Evolutionary conservation across 202 grass and related monocot genomes (phyloP).

Genomic region (Carex arenaria): DNA sequence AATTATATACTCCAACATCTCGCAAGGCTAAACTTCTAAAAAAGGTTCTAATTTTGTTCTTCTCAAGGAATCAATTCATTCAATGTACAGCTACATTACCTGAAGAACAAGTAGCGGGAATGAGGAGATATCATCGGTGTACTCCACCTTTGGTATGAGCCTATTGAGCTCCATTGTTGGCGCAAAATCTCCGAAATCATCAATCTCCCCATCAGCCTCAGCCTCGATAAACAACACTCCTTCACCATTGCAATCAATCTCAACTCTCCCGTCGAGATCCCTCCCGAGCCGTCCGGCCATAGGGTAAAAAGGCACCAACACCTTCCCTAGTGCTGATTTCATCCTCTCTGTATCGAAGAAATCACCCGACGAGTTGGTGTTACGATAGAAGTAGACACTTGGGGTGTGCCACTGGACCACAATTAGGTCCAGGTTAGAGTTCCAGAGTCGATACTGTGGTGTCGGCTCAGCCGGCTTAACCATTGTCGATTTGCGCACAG

Average conservation of each 20-base stretch:
- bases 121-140: slow-evolving; percentile 59
- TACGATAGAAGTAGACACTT: slow-evolving; percentile 76
- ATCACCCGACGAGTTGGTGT: background rate
- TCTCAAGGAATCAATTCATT: background rate
- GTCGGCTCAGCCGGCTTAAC: slow-evolving; percentile 56
- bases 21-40: background rate
- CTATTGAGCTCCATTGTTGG: slow-evolving; percentile 75
- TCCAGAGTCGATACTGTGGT: slow-evolving; percentile 46
- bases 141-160: slow-evolving; percentile 65
- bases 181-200: slow-evolving; percentile 70
- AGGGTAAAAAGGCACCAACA: slow-evolving; percentile 76
- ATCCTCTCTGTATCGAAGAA: slow-evolving; percentile 58
- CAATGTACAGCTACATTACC: slow-evolving; percentile 28
- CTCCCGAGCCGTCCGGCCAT: slow-evolving; percentile 59
- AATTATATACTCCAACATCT: background rate
- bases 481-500: slow-evolving; percentile 40
- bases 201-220: slow-evolving; percentile 46
- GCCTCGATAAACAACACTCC: slow-evolving; percentile 79
- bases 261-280: slow-evolving; percentile 69
- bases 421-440: slow-evolving; percentile 60
- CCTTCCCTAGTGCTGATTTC: slow-evolving; percentile 57
- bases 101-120: slow-evolving; percentile 76
- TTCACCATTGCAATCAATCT: slow-evolving; percentile 67
- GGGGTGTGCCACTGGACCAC: slow-evolving; percentile 80
- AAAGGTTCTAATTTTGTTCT: background rate